Conservation (phyloP, 129 eudicot genomes). For the Flaveria brownii region DNA sequence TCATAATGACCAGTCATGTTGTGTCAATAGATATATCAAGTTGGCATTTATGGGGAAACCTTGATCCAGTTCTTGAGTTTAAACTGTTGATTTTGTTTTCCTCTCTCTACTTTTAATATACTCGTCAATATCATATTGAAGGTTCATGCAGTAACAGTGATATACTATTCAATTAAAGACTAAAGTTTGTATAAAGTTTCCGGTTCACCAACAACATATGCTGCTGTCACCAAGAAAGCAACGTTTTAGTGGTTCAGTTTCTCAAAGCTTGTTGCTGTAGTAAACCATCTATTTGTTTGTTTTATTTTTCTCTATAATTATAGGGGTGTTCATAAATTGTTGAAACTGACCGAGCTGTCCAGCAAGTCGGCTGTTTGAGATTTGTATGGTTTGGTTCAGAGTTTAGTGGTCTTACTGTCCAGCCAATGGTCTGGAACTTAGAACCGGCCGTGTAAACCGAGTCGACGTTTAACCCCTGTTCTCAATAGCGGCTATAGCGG, state of each 20-base stretch:
- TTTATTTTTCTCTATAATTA: background rate
- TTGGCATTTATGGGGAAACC: conserved; percentile 10
- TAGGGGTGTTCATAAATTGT: background rate
- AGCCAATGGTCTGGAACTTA: background rate
- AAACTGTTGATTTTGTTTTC: conserved; percentile 9
- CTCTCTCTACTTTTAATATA: conserved; percentile 16
- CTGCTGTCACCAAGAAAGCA: conserved; percentile 38
- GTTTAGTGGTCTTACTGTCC: background rate
- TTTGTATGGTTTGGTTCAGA: background rate
- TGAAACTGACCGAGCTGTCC: background rate
- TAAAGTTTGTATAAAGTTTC: conserved; percentile 17
- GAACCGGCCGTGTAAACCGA: background rate
- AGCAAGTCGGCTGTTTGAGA: background rate
- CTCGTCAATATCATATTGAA: conserved; percentile 11
- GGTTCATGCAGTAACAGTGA: conserved; percentile 18
- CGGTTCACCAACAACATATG: conserved; percentile 21
- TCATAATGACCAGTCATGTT: conserved; percentile 32
- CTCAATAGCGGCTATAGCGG: too few species aligned
- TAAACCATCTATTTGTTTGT: background rate
- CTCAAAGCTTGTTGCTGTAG: conserved; percentile 2
- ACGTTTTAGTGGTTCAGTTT: conserved; percentile 26
- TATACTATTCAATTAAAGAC: conserved; percentile 17
- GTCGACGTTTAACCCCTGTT: background rate
- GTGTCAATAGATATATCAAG: conserved; percentile 6
- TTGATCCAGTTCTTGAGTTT: conserved; percentile 25